phyloP scores from a whole-genome alignment of 2,329 filamentous ascomycete genomes.

The Fusarium sp. region DNA sequence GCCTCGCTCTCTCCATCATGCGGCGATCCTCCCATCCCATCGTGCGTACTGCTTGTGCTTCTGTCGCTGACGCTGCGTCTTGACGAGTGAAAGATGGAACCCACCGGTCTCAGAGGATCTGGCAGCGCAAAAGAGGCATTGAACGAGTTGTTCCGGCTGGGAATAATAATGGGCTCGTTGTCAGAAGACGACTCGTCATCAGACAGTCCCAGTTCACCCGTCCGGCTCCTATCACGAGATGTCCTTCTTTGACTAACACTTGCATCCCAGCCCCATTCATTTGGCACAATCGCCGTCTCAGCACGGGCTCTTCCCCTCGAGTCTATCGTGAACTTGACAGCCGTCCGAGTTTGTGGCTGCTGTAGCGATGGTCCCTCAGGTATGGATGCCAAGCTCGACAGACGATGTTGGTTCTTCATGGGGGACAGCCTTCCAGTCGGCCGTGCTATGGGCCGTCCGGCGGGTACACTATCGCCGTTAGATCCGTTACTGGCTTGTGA shows the following conservation, averaged over 20 bases:
- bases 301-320: slow-evolving; percentile 67
- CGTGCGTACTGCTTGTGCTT: slow-evolving; percentile 55
- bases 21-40: slow-evolving; percentile 49
- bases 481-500: slow-evolving; percentile 47
- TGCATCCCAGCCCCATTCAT: slow-evolving; percentile 43
- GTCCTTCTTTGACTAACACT: slow-evolving; percentile 44
- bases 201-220: slow-evolving; percentile 56
- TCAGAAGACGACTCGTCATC: slow-evolving; percentile 67
- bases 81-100: slow-evolving; percentile 58
- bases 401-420: slow-evolving; percentile 59
- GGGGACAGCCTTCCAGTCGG: slow-evolving; percentile 61
- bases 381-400: slow-evolving; percentile 65
- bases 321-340: slow-evolving; percentile 71
- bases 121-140: slow-evolving; percentile 64
- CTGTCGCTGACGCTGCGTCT: slow-evolving; percentile 61
- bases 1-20: slow-evolving; percentile 65
- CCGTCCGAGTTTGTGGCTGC: slow-evolving; percentile 58
- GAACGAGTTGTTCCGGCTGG: slow-evolving; percentile 65
- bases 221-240: slow-evolving; percentile 44
- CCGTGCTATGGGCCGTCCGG: slow-evolving; percentile 50
- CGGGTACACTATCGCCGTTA: slow-evolving; percentile 39
- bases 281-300: slow-evolving; percentile 58
- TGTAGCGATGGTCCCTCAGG: slow-evolving; percentile 58
- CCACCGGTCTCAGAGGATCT: slow-evolving; percentile 60
- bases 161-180: slow-evolving; percentile 71